Evolutionary conservation across 2,329 filamentous ascomycete species (phyloP).

Genomic region (Aspergillus puulaauensis): DNA sequence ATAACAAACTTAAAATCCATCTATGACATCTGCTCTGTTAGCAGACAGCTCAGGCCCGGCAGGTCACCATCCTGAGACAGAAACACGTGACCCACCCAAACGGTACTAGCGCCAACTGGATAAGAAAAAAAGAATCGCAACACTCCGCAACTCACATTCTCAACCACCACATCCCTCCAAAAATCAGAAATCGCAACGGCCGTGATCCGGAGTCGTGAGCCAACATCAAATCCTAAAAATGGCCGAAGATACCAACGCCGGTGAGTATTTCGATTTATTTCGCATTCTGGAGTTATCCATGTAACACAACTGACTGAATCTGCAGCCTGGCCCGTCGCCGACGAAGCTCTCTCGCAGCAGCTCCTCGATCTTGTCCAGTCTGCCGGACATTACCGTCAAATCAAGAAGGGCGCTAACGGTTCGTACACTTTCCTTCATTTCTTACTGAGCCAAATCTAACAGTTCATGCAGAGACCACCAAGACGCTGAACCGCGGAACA

Average conservation of each 20-base stretch:
- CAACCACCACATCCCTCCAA: background rate
- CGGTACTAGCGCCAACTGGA: background rate
- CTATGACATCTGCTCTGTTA: background rate
- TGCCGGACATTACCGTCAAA: slow-evolving; percentile 61
- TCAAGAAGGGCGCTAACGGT: slow-evolving; percentile 87
- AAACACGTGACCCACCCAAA: background rate
- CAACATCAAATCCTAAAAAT: slow-evolving; percentile 28
- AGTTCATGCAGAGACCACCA: slow-evolving; percentile 56
- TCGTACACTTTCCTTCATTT: slow-evolving; percentile 25
- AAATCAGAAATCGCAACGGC: slow-evolving; percentile 22
- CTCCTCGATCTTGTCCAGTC: slow-evolving; percentile 81
- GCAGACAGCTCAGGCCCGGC: background rate
- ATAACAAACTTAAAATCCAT: too few relatives aligned
- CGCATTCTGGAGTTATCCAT: background rate
- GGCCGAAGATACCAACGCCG: slow-evolving; percentile 33
- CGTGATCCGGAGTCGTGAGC: slow-evolving; percentile 41
- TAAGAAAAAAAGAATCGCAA: background rate
- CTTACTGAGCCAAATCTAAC: slow-evolving; percentile 1
- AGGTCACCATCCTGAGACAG: background rate
- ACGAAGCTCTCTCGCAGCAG: slow-evolving; percentile 72
- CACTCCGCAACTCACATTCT: background rate
- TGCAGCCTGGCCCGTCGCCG: slow-evolving; percentile 69
- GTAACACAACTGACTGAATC: slow-evolving; percentile 6
- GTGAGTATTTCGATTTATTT: slow-evolving; percentile 15
- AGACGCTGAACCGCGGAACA: slow-evolving; percentile 87